These are phyloP conservation scores for Graphium sp. DNA, from an alignment of 2,329 filamentous ascomycete genomes.

Conservation along the genomic window DNA sequence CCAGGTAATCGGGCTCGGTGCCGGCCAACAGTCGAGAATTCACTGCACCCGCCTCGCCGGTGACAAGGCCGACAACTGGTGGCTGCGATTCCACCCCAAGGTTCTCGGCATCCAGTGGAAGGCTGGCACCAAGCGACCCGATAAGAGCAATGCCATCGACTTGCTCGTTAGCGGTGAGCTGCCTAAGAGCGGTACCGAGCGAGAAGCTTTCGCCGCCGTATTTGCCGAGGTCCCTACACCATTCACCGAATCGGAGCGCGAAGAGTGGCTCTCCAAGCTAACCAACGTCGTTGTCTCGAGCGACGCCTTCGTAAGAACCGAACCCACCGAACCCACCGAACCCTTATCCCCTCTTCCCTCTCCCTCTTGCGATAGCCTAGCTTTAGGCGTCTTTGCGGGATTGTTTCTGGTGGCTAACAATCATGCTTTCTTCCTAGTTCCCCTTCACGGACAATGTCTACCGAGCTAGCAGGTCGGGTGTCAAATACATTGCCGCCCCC, in stretches of 20 bases:
- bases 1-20: slow-evolving; percentile 84
- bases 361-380: neutral
- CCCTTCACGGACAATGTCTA: slow-evolving; percentile 98
- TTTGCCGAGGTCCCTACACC: slow-evolving; percentile 77
- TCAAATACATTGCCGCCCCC: slow-evolving; percentile 90
- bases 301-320: slow-evolving; percentile 72
- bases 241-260: slow-evolving; percentile 73
- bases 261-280: slow-evolving; percentile 72
- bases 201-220: slow-evolving; percentile 69
- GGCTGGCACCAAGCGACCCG: slow-evolving; percentile 87
- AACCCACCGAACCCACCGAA: neutral
- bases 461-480: slow-evolving; percentile 72
- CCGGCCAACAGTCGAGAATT: slow-evolving; percentile 92
- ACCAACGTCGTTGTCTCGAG: slow-evolving; percentile 73
- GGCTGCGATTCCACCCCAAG: slow-evolving; percentile 92
- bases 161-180: slow-evolving; percentile 83
- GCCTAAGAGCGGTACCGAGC: slow-evolving; percentile 68
- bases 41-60: slow-evolving; percentile 96
- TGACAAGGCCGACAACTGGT: slow-evolving; percentile 99
- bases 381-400: too few relatives aligned
- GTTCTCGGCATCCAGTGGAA: slow-evolving; percentile 88
- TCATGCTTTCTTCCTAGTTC: slow-evolving; percentile 42
- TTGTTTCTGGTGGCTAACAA: slow-evolving; percentile 11
- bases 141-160: slow-evolving; percentile 98
- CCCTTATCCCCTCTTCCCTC: neutral